These are phyloP conservation scores for Rhizomucor miehei DNA, from an alignment of 371 early-diverging fungal species.

Conservation along the genomic window DNA sequence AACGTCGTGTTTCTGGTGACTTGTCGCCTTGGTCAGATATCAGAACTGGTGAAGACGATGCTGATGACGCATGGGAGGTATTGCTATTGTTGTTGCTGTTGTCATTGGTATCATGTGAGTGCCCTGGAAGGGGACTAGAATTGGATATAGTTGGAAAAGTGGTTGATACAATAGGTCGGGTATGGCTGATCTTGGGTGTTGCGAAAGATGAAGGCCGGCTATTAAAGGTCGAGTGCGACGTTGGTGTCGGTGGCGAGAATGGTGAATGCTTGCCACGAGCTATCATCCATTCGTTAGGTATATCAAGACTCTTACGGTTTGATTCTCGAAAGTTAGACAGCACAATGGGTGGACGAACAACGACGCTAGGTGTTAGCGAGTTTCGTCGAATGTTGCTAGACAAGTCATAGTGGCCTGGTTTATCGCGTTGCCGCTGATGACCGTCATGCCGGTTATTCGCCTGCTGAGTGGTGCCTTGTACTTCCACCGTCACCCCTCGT, in stretches of 20 bases:
- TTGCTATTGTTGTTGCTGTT: constrained; percentile 6
- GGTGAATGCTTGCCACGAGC: neutral
- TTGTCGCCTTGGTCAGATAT: constrained; percentile 21
- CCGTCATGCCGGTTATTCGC: too few relatives aligned
- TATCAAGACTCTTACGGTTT: constrained; percentile 33
- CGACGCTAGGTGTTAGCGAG: constrained; percentile 25
- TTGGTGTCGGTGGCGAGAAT: neutral
- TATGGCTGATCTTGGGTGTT: constrained; percentile 17
- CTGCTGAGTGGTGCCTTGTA: neutral
- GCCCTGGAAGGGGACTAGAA: constrained; percentile 31
- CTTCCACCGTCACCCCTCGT: constrained; percentile 10
- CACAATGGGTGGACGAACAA: constrained; percentile 36
- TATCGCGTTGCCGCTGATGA: neutral
- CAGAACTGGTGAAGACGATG: constrained; percentile 27
- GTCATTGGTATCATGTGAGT: neutral
- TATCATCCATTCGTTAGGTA: constrained; percentile 37
- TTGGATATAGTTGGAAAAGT: constrained; percentile 42
- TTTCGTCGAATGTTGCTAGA: constrained; percentile 24
- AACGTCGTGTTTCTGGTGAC: constrained; percentile 14
- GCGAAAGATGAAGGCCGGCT: constrained; percentile 6
- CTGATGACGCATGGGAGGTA: constrained; percentile 26
- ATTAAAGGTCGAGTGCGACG: constrained; percentile 5
- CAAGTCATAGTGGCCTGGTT: neutral
- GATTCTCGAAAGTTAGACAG: constrained; percentile 22
- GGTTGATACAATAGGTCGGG: constrained; percentile 38